A percentile compares a stretch with the other conserved stretches of the same genome.
Conservation (phyloP, 2,329 filamentous ascomycete species). For the Scolecobasidium constrictum region DNA sequence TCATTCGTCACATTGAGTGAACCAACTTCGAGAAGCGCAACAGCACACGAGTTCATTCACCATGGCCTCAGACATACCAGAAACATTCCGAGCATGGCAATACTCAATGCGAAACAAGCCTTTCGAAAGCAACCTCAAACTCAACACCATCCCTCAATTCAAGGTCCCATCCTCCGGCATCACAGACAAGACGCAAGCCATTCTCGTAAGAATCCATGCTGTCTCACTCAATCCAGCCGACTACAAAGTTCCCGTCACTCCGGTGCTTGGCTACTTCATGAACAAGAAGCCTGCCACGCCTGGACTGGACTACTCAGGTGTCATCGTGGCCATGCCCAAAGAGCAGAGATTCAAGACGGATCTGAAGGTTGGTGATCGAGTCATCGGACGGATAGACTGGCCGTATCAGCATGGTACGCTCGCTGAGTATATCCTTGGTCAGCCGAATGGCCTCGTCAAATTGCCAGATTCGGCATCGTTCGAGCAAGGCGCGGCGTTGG, state of each 20-base stretch:
- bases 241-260: slow-evolving; percentile 48
- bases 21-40: too few relatives aligned
- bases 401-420: slow-evolving; percentile 23
- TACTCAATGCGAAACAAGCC: neutral
- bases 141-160: neutral
- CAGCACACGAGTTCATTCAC: too few relatives aligned
- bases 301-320: slow-evolving; percentile 42
- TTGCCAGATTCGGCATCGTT: slow-evolving; percentile 19
- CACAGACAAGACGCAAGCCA: slow-evolving; percentile 18
- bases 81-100: neutral
- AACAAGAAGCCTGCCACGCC: slow-evolving; percentile 33
- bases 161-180: neutral
- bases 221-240: slow-evolving; percentile 51
- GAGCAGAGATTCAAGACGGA: slow-evolving; percentile 8
- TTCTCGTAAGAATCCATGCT: slow-evolving; percentile 42
- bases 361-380: slow-evolving; percentile 26
- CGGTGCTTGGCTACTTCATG: slow-evolving; percentile 23
- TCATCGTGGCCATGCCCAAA: slow-evolving; percentile 27
- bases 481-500: slow-evolving; percentile 25
- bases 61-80: too few relatives aligned
- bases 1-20: too few relatives aligned
- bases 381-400: slow-evolving; percentile 26
- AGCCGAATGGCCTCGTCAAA: slow-evolving; percentile 13
- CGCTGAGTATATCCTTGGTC: slow-evolving; percentile 25
- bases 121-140: neutral